phyloP scores from a whole-genome alignment of 2,329 filamentous ascomycete species.

The Venturia oleaginea region DNA sequence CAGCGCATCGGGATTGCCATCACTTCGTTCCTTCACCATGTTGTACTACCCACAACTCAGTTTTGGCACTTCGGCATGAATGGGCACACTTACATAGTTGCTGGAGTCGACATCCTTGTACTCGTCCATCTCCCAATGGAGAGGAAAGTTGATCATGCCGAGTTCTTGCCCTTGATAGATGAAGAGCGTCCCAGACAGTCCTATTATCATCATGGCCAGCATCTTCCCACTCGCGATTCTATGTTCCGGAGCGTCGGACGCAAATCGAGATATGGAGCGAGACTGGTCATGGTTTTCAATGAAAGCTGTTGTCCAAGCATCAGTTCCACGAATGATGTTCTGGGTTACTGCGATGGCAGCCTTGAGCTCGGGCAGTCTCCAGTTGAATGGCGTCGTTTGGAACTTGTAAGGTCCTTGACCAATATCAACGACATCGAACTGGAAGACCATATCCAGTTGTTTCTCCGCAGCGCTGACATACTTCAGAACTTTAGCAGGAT shows the following conservation, averaged over 20 bases:
- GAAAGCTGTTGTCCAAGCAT: conserved; percentile 49
- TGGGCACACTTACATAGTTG: conserved; percentile 32
- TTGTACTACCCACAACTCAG: conserved; percentile 9
- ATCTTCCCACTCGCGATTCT: conserved; percentile 43
- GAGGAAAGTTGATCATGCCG: conserved; percentile 48
- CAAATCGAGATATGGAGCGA: conserved; percentile 46
- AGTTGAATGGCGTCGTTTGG: conserved; percentile 12
- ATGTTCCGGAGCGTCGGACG: conserved; percentile 37
- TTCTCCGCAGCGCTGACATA: conserved; percentile 51
- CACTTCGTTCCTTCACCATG: conserved; percentile 17
- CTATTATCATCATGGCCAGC: conserved; percentile 41
- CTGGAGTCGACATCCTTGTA: conserved; percentile 57
- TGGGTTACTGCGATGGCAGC: conserved; percentile 23
- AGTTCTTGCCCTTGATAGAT: conserved; percentile 55
- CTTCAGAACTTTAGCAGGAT: conserved; percentile 46
- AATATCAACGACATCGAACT: conserved; percentile 52
- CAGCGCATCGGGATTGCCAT: conserved; percentile 26
- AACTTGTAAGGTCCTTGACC: conserved; percentile 14
- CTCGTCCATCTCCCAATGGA: conserved; percentile 39
- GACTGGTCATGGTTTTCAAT: conserved; percentile 57
- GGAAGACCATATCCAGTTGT: conserved; percentile 62
- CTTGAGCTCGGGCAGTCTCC: conserved; percentile 12
- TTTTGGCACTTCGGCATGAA: conserved; percentile 18
- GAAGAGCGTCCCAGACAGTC: conserved; percentile 46
- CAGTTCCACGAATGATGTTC: conserved; percentile 37